A percentile compares a stretch with the other conserved stretches of the same genome.
Evolutionary conservation across 331 rosid genomes (phyloP).

Genomic region (Pyrus hybrid): DNA sequence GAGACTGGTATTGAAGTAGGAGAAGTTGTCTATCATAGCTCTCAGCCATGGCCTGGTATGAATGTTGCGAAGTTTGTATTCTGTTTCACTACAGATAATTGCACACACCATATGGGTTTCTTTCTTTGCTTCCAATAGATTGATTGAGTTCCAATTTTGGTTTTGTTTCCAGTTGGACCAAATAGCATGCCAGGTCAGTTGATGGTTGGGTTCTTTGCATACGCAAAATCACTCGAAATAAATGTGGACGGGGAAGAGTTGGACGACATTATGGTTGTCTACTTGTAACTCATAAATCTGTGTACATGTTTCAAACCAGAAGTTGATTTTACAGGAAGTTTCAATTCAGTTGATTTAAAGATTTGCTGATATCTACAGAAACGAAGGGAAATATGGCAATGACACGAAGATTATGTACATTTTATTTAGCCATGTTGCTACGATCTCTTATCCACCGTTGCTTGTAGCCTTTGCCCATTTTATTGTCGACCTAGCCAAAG

Average conservation of each 20-base stretch:
- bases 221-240: slow-evolving; percentile 74
- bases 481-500: slow-evolving; percentile 66
- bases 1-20: slow-evolving; percentile 94
- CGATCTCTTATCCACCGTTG: slow-evolving; percentile 1
- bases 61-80: background rate
- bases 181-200: slow-evolving; percentile 78
- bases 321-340: background rate
- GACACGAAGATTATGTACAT: background rate
- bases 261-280: slow-evolving; percentile 9
- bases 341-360: background rate
- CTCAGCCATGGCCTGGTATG: slow-evolving; percentile 99
- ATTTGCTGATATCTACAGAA: no score
- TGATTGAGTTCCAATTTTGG: slow-evolving; percentile 8
- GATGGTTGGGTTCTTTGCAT: slow-evolving; percentile 92
- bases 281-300: background rate
- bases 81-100: background rate
- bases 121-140: background rate
- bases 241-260: slow-evolving; percentile 70
- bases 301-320: background rate
- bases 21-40: slow-evolving; percentile 78
- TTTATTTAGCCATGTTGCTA: background rate
- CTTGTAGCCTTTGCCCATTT: slow-evolving; percentile 55
- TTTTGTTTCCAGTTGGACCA: slow-evolving; percentile 62
- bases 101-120: background rate
- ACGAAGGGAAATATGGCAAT: no score